Conservation (phyloP, 1,284 basidiomycete genomes). For the Phylloboletellus chloephorus region DNA sequence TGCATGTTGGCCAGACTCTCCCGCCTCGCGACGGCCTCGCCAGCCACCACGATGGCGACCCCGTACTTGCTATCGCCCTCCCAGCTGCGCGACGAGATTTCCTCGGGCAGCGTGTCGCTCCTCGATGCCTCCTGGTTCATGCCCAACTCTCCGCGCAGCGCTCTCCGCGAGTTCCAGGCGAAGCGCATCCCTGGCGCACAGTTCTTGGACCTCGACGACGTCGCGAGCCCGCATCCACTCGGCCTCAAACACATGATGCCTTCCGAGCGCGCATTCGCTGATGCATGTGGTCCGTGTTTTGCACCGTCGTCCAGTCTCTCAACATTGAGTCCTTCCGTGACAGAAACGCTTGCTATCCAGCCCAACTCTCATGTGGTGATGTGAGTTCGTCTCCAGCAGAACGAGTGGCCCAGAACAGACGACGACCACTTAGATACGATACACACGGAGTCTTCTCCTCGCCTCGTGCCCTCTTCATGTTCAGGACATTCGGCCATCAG, state of each 20-base stretch:
- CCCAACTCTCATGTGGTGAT: conserved; percentile 79
- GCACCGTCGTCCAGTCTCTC: conserved; percentile 2
- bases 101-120: conserved; percentile 40
- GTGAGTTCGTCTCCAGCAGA: conserved; percentile 34
- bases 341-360: conserved; percentile 72
- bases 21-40: conserved; percentile 13
- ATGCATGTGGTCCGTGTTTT: conserved; percentile 64
- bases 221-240: conserved; percentile 63
- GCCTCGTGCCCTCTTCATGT: conserved; percentile 88
- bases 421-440: conserved; percentile 62
- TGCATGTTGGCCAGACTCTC: conserved; percentile 4
- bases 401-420: conserved; percentile 6
- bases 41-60: conserved; percentile 31
- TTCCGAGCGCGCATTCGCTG: conserved; percentile 61
- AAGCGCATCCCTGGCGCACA: conserved; percentile 71
- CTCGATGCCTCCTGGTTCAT: conserved; percentile 86
- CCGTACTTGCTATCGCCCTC: conserved; percentile 52
- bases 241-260: conserved; percentile 96
- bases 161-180: conserved; percentile 58
- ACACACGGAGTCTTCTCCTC: conserved; percentile 83
- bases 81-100: conserved; percentile 39
- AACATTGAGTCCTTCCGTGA: conserved; percentile 8
- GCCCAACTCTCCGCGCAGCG: conserved; percentile 71
- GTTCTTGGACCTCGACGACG: conserved; percentile 81
- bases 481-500: conserved; percentile 82